Evolutionary conservation across 176 grass and related monocot genomes (phyloP).

Genomic region (Sorghum bicolor): DNA sequence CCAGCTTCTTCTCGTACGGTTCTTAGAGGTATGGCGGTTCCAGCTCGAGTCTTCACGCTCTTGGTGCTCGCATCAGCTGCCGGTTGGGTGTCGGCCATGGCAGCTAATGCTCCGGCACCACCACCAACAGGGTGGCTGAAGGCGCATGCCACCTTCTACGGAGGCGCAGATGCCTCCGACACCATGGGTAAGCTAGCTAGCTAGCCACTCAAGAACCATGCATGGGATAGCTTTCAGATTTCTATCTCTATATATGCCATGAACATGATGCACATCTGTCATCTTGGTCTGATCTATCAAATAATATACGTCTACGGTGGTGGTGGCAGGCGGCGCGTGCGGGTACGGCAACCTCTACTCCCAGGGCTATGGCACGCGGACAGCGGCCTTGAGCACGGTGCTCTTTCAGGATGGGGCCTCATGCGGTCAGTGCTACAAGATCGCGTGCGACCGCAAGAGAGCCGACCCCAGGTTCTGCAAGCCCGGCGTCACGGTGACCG

Average conservation of each 20-base stretch:
- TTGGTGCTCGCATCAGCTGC: background rate
- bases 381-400: constrained; percentile 50
- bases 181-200: background rate
- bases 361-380: constrained; percentile 29
- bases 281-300: no score
- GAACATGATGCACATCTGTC: no score
- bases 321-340: constrained; percentile 49
- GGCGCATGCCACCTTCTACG: constrained; percentile 49
- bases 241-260: no score
- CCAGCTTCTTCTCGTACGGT: background rate
- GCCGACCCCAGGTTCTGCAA: constrained; percentile 12
- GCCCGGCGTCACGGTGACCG: constrained; percentile 23
- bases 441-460: constrained; percentile 38
- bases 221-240: no score
- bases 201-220: background rate
- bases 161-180: constrained; percentile 41
- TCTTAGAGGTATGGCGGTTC: background rate
- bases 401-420: constrained; percentile 43
- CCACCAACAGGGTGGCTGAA: constrained; percentile 12
- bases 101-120: background rate
- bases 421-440: constrained; percentile 59
- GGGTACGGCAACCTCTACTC: constrained; percentile 49
- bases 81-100: background rate
- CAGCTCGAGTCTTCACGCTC: background rate
- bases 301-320: no score